phyloP scores from a whole-genome alignment of 2,329 filamentous ascomycete genomes.

The Aspergillus sp. region DNA sequence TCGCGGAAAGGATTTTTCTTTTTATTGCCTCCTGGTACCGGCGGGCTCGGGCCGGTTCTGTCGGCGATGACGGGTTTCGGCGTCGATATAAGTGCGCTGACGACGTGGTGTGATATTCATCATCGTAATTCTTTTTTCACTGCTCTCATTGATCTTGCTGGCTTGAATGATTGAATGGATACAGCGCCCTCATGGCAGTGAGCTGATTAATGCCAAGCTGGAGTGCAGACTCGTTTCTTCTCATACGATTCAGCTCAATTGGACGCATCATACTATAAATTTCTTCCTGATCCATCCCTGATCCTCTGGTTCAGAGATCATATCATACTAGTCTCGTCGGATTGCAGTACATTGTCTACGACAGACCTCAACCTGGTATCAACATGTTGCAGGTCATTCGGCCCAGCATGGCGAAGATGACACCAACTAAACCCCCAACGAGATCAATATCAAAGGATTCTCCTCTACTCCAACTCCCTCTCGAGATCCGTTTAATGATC shows the following conservation, averaged over 20 bases:
- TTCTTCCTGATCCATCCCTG: not conserved
- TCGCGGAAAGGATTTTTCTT: slow-evolving; percentile 5
- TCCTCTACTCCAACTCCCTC: slow-evolving; percentile 25
- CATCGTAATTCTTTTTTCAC: too few relatives aligned
- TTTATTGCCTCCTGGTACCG: slow-evolving; percentile 1
- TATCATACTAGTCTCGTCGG: not conserved
- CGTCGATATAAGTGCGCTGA: too few relatives aligned
- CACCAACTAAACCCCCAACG: not conserved
- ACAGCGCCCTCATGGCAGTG: too few relatives aligned
- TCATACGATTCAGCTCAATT: too few relatives aligned
- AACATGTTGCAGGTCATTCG: not conserved
- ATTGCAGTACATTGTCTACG: not conserved
- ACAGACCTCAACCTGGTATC: too few relatives aligned
- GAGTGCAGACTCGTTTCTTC: too few relatives aligned
- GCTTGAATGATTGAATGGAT: too few relatives aligned
- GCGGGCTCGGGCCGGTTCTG: slow-evolving; percentile 4
- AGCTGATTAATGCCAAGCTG: too few relatives aligned
- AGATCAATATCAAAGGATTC: slow-evolving; percentile 7
- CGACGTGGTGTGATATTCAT: too few relatives aligned
- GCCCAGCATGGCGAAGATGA: not conserved
- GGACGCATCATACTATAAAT: too few relatives aligned
- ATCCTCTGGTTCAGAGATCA: not conserved
- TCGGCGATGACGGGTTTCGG: too few relatives aligned
- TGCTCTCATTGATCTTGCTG: too few relatives aligned
- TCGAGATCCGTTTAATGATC: slow-evolving; percentile 34